Conservation (phyloP, 2,329 filamentous ascomycete species). For the Cladosporium sp. region DNA sequence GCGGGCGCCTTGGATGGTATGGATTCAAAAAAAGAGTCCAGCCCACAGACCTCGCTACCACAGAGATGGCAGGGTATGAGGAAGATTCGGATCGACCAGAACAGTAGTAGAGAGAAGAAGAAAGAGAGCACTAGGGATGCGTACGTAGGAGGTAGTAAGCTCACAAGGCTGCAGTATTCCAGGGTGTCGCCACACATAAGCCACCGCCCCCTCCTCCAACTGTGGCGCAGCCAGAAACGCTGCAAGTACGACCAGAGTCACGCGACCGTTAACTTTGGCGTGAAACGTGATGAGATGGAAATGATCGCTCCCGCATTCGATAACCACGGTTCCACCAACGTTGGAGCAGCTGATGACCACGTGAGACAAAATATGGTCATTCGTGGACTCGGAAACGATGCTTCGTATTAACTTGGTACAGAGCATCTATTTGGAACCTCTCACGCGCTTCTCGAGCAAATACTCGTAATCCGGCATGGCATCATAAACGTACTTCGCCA, state of each 20-base stretch:
- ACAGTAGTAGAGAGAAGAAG: neutral
- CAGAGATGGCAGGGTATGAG: neutral
- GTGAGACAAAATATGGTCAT: neutral
- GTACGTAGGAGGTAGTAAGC: neutral
- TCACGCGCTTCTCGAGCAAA: slow-evolving; percentile 14
- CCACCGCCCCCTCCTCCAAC: neutral
- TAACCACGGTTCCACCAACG: neutral
- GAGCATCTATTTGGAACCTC: neutral
- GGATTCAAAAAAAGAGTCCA: neutral
- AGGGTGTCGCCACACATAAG: neutral
- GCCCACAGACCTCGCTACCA: neutral
- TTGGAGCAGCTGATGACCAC: neutral
- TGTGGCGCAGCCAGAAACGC: neutral
- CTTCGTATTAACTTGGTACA: neutral
- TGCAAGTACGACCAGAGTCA: neutral
- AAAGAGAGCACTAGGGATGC: neutral
- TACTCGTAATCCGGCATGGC: slow-evolving; percentile 25
- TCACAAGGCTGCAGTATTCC: neutral
- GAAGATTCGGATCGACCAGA: neutral
- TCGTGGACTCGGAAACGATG: neutral
- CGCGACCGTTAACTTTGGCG: neutral
- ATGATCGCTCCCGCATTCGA: neutral
- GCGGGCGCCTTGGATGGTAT: neutral
- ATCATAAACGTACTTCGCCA: slow-evolving; percentile 18
- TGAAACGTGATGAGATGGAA: neutral